Evolutionary conservation across 1,284 basidiomycete species (phyloP).

Genomic region (Malassezia arunalokei): DNA sequence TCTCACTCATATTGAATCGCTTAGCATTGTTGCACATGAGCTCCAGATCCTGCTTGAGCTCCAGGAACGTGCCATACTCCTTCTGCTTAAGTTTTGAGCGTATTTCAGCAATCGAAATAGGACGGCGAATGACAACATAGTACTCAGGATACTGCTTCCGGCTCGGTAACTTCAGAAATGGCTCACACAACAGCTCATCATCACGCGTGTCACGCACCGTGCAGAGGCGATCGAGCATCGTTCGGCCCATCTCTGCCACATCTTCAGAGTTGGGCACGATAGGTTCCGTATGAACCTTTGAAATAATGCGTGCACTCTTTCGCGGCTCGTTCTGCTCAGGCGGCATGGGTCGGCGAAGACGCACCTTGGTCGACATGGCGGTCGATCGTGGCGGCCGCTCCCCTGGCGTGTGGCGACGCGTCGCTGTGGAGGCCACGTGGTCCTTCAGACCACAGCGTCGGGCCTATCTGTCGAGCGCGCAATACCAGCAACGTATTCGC

Average conservation of each 20-base stretch:
- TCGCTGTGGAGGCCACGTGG: constrained; percentile 7
- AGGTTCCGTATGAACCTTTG: background rate
- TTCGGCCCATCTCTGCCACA: constrained; percentile 1
- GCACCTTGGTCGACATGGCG: background rate
- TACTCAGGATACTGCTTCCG: constrained; percentile 78
- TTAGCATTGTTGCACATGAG: constrained; percentile 80
- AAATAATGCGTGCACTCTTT: constrained; percentile 10
- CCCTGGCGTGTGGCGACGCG: background rate
- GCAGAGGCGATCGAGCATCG: constrained; percentile 22
- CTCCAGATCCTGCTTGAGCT: constrained; percentile 68
- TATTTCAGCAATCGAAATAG: constrained; percentile 75
- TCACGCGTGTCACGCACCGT: constrained; percentile 22
- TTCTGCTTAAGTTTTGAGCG: constrained; percentile 56
- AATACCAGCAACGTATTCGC: too few species aligned
- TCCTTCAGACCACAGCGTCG: background rate
- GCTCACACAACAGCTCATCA: constrained; percentile 52
- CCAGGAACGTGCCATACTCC: constrained; percentile 58
- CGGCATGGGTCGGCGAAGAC: background rate
- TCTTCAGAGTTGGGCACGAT: constrained; percentile 2
- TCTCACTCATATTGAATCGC: constrained; percentile 73
- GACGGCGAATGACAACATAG: constrained; percentile 69
- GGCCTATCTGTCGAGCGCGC: background rate
- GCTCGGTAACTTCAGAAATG: constrained; percentile 66
- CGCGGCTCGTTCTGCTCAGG: constrained; percentile 2
- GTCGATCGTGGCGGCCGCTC: background rate